These are phyloP conservation scores for Populus simonii DNA, from an alignment of 345 rosid genomes.

Conservation along the genomic window DNA sequence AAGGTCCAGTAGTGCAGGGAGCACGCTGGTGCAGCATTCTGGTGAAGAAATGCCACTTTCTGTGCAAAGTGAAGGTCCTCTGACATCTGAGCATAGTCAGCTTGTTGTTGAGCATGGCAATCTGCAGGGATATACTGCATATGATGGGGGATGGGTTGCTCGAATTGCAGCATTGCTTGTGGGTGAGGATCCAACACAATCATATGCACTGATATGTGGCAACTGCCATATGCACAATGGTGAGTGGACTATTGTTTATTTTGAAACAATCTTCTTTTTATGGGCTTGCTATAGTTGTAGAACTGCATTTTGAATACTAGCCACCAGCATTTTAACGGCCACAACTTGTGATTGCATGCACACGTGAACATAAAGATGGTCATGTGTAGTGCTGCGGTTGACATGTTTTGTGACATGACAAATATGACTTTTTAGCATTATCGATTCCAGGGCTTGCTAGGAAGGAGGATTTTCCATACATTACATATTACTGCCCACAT, in stretches of 20 bases:
- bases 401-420: neutral
- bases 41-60: constrained; percentile 43
- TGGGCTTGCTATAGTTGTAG: neutral
- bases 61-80: constrained; percentile 33
- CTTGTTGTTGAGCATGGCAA: constrained; percentile 61
- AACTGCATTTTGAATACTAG: neutral
- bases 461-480: constrained; percentile 78
- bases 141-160: constrained; percentile 83
- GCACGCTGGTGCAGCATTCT: constrained; percentile 36
- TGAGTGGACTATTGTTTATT: constrained; percentile 25
- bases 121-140: constrained; percentile 48
- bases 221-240: constrained; percentile 96
- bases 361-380: neutral
- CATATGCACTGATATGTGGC: constrained; percentile 91
- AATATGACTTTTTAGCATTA: neutral
- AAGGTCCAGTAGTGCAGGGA: constrained; percentile 52
- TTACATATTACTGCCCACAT: constrained; percentile 89
- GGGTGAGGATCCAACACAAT: constrained; percentile 91
- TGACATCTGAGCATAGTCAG: constrained; percentile 45
- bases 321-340: neutral
- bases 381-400: neutral
- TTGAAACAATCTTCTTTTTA: no score
- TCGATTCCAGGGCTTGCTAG: constrained; percentile 68
- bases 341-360: no score
- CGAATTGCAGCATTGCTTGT: constrained; percentile 92